phyloP scores from a whole-genome alignment of 441 rosid genomes.

The Corymbia citriodora region DNA sequence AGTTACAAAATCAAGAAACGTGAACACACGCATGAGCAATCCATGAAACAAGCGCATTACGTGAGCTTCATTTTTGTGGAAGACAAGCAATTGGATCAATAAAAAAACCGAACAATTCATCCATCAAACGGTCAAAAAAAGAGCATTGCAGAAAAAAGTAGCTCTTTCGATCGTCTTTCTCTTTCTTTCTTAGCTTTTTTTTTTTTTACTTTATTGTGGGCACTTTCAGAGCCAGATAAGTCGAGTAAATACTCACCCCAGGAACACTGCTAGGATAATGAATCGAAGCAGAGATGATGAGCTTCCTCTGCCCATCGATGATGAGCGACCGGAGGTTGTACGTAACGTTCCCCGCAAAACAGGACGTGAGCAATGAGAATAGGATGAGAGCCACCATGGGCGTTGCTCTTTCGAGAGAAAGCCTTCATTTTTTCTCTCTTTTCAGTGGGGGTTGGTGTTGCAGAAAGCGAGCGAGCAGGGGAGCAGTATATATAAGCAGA shows the following conservation, averaged over 20 bases:
- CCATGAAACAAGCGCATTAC: not conserved
- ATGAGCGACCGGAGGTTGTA: slow-evolving; percentile 61
- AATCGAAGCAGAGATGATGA: slow-evolving; percentile 86
- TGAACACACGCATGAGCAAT: not conserved
- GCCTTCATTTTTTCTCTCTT: not conserved
- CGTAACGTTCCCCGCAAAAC: slow-evolving; percentile 46
- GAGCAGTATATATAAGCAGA: not conserved
- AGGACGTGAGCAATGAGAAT: not conserved
- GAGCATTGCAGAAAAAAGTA: not conserved
- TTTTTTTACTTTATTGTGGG: not conserved
- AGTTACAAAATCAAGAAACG: not conserved
- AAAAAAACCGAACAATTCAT: not conserved
- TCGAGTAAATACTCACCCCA: slow-evolving; percentile 33
- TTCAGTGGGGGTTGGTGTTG: not conserved
- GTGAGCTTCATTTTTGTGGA: not conserved
- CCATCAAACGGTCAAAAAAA: not conserved
- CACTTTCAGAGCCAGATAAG: not conserved
- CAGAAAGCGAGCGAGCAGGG: not conserved
- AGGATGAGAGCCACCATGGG: not conserved
- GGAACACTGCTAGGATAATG: slow-evolving; percentile 98
- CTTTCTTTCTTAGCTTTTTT: not conserved
- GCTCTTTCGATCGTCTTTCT: not conserved
- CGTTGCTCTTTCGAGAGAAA: not conserved
- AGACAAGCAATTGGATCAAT: not conserved
- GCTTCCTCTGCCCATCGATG: no score